These are phyloP conservation scores for Moringa oleifera DNA, from an alignment of 345 rosid genomes.

Conservation along the genomic window DNA sequence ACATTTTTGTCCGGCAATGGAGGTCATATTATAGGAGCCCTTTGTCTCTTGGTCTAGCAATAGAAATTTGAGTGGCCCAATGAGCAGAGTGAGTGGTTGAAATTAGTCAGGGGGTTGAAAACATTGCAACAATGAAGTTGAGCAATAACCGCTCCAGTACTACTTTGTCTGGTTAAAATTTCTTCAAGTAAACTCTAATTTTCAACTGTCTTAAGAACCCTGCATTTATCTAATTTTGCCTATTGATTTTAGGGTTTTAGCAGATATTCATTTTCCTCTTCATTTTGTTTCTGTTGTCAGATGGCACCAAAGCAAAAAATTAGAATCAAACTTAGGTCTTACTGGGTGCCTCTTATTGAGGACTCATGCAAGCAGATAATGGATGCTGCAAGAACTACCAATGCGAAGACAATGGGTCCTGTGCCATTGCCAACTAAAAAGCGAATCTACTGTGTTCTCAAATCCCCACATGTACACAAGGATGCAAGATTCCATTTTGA, in stretches of 20 bases:
- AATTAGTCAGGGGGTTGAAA: not conserved
- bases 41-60: not conserved
- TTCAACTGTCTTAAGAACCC: not conserved
- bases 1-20: not conserved
- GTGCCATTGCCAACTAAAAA: conserved; percentile 95
- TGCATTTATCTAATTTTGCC: not conserved
- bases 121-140: not conserved
- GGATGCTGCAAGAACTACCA: conserved; percentile 79
- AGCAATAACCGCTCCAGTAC: not conserved
- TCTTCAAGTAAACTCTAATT: not conserved
- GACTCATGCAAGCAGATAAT: conserved; percentile 97
- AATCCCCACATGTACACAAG: conserved; percentile 98
- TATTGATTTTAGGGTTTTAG: not conserved
- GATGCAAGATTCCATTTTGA: conserved; percentile 98
- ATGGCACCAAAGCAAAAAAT: conserved; percentile 95
- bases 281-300: conserved; percentile 28
- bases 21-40: not conserved
- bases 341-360: conserved; percentile 87
- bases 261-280: conserved; percentile 2
- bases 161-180: not conserved
- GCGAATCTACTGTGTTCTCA: conserved; percentile 85
- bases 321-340: conserved; percentile 90
- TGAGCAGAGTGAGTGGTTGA: not conserved
- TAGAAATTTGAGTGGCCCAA: not conserved
- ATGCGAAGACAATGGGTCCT: conserved; percentile 94